Percentiles rank a stretch among this genome's conserved stretches.
Evolutionary conservation across 1,284 basidiomycete genomes (phyloP).

Genomic region (Crucibulum cyathiforme): DNA sequence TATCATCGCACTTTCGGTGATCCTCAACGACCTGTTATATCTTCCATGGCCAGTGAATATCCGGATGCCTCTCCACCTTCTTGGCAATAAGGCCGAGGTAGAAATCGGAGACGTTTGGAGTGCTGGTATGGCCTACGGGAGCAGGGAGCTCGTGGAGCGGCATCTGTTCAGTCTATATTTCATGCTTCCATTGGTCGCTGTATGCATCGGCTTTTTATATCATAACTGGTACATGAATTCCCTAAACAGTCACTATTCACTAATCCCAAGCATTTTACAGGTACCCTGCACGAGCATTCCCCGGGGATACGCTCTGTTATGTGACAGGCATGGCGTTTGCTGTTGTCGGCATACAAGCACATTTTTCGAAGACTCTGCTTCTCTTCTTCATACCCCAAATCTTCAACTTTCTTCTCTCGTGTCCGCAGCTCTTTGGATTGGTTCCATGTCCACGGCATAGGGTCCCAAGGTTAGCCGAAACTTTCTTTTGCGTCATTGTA

Average conservation of each 20-base stretch:
- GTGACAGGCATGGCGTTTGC: constrained; percentile 98
- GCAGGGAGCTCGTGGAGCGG: constrained; percentile 85
- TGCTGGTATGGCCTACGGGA: constrained; percentile 86
- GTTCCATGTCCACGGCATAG: constrained; percentile 95
- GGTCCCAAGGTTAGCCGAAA: constrained; percentile 72
- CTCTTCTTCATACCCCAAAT: constrained; percentile 98
- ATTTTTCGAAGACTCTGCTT: constrained; percentile 96
- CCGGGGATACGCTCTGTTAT: constrained; percentile 98
- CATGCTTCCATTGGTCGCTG: constrained; percentile 92
- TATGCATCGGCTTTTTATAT: constrained; percentile 88
- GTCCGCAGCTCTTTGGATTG: constrained; percentile 93
- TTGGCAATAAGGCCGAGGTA: constrained; percentile 69
- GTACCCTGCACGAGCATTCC: constrained; percentile 95
- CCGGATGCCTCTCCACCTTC: constrained; percentile 70
- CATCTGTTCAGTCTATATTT: constrained; percentile 97
- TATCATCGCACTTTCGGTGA: constrained; percentile 90
- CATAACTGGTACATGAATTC: constrained; percentile 83
- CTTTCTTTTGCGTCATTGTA: too few species aligned
- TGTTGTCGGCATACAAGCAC: constrained; percentile 94
- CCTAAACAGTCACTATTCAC: not conserved
- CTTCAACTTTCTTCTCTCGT: constrained; percentile 95
- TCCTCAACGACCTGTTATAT: constrained; percentile 92
- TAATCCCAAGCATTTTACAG: constrained; percentile 48
- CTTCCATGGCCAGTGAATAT: constrained; percentile 83
- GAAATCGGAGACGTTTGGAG: constrained; percentile 79